Evolutionary conservation across 208 protist species (phyloP).

Genomic region (Willaertia magna): DNA sequence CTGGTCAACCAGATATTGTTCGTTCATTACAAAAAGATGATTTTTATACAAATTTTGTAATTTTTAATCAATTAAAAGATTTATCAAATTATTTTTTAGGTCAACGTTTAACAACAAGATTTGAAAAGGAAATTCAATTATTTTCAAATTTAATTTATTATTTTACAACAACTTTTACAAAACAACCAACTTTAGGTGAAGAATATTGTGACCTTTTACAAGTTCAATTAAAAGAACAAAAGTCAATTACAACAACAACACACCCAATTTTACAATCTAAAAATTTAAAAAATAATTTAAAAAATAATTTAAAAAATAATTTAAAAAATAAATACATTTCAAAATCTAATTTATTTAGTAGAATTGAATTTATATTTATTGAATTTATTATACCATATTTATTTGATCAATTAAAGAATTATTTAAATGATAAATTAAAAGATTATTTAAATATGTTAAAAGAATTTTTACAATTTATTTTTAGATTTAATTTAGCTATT

Average conservation of each 20-base stretch:
- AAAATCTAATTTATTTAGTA: background rate
- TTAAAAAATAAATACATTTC: background rate
- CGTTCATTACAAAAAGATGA: background rate
- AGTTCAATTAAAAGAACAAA: background rate
- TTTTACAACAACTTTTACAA: background rate
- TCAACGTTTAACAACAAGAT: background rate
- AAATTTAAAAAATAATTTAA: background rate
- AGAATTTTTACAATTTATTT: background rate
- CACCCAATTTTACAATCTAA: background rate
- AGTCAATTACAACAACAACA: background rate
- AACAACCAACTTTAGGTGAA: background rate
- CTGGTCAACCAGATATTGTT: slow-evolving; percentile 1
- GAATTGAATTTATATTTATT: background rate
- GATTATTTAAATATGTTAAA: background rate
- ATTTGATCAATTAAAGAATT: background rate
- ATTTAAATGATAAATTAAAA: background rate
- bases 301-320: background rate
- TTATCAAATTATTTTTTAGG: background rate
- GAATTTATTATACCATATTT: background rate
- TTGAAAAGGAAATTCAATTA: background rate
- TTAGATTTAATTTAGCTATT: background rate
- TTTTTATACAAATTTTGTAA: background rate
- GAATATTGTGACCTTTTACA: slow-evolving; percentile 9
- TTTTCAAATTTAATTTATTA: background rate
- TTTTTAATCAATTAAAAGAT: background rate